Conservation (phyloP, 257 asterid species). For the Nyctanthes arbortristis region DNA sequence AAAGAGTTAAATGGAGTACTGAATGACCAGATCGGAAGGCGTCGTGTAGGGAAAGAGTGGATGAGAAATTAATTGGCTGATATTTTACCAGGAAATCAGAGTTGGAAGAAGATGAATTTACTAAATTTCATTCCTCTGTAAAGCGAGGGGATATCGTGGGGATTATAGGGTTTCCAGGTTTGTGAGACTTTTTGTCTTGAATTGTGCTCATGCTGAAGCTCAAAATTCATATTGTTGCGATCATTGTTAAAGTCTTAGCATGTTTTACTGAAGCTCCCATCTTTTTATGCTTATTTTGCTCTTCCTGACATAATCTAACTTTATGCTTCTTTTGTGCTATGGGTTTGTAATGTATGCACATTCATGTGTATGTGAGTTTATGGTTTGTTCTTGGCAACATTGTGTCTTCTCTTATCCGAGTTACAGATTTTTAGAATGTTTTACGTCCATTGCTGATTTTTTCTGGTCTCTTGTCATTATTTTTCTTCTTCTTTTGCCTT, state of each 20-base stretch:
- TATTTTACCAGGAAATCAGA: slow-evolving; percentile 58
- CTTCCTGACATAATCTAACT: background rate
- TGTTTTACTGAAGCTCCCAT: background rate
- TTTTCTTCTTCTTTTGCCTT: background rate
- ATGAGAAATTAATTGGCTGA: background rate
- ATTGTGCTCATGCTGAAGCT: background rate
- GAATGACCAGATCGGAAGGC: background rate
- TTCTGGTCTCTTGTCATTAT: background rate
- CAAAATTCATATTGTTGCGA: background rate
- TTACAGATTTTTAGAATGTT: background rate
- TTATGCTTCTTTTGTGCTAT: background rate
- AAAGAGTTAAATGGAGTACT: background rate
- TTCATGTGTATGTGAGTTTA: background rate
- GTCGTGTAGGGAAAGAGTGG: too few species aligned
- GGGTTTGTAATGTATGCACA: background rate
- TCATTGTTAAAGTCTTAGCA: background rate
- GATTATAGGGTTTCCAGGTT: slow-evolving; percentile 87
- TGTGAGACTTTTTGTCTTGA: slow-evolving; percentile 15
- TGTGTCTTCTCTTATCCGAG: background rate
- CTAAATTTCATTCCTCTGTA: slow-evolving; percentile 66
- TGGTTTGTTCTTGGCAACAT: background rate
- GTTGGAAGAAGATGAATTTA: slow-evolving; percentile 56
- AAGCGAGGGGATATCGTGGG: slow-evolving; percentile 92
- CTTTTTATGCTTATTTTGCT: background rate
- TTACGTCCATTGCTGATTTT: background rate